Evolutionary conservation across 164 flowering plant genomes (phyloP).

Genomic region (Nymphaea colorata): DNA sequence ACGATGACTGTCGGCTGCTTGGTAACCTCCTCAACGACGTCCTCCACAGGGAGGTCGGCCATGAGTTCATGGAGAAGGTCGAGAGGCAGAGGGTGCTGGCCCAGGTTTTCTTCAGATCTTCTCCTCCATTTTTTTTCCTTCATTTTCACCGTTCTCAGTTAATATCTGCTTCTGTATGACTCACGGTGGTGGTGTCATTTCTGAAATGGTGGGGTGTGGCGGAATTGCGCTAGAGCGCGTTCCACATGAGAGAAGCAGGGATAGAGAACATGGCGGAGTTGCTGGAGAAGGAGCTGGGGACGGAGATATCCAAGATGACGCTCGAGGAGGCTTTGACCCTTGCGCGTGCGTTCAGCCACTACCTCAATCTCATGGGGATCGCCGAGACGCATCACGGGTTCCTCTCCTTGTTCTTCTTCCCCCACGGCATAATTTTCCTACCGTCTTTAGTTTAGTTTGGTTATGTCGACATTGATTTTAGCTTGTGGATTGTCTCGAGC

Average conservation of each 20-base stretch:
- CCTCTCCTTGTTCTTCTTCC: no score
- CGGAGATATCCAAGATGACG: conserved; percentile 68
- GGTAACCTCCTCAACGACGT: conserved; percentile 66
- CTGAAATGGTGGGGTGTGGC: neutral
- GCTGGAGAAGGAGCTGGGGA: conserved; percentile 66
- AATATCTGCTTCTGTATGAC: conserved; percentile 3
- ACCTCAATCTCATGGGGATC: conserved; percentile 69
- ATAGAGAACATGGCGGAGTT: conserved; percentile 60
- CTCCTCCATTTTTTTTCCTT: no score
- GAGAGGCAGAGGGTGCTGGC: conserved; percentile 57
- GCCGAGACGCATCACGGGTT: conserved; percentile 95
- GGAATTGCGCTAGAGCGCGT: conserved; percentile 35
- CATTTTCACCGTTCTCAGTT: neutral
- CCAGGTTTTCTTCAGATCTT: conserved; percentile 28
- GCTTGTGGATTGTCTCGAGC: no score
- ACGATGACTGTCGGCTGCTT: conserved; percentile 64
- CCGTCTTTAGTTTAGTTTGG: no score
- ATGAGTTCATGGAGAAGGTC: conserved; percentile 43
- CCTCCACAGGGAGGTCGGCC: conserved; percentile 56
- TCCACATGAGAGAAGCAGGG: conserved; percentile 66
- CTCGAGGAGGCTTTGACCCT: conserved; percentile 70
- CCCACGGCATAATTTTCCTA: no score
- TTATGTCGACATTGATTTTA: no score
- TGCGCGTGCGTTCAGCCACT: conserved; percentile 86
- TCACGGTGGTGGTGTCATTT: no score